Evolutionary conservation across 2,329 filamentous ascomycete genomes (phyloP).

Genomic region (Cadophora malorum): DNA sequence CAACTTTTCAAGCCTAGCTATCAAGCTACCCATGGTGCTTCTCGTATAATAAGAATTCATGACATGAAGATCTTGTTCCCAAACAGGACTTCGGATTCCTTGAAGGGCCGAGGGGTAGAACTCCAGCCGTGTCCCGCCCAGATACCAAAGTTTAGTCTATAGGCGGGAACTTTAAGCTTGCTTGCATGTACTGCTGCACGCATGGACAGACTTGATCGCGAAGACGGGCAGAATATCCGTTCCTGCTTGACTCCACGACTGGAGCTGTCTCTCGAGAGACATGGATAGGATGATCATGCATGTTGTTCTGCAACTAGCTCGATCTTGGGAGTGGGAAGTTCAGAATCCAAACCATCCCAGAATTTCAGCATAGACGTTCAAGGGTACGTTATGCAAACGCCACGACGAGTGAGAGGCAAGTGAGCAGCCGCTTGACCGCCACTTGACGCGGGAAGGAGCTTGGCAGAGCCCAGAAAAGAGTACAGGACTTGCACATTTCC

Average conservation of each 20-base stretch:
- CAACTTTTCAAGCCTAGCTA: background rate
- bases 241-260: background rate
- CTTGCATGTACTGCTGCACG: background rate
- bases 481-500: background rate
- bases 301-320: background rate
- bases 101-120: slow-evolving; percentile 5
- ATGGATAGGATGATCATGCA: background rate
- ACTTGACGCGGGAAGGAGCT: slow-evolving; percentile 8
- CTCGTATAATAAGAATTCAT: slow-evolving; percentile 3
- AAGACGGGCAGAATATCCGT: slow-evolving; percentile 11
- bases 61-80: slow-evolving; percentile 2
- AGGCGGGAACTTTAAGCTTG: background rate
- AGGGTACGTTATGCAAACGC: background rate
- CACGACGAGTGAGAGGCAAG: background rate
- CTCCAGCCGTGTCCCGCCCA: background rate
- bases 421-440: slow-evolving; percentile 10
- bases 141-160: slow-evolving; percentile 1
- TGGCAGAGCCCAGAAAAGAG: background rate
- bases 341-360: background rate
- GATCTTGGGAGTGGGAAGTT: background rate
- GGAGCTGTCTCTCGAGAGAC: background rate
- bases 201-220: background rate
- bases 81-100: background rate
- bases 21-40: background rate
- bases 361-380: background rate